These are phyloP conservation scores for Retiboletus flavoniger DNA, from an alignment of 1,284 basidiomycete species.

Conservation along the genomic window DNA sequence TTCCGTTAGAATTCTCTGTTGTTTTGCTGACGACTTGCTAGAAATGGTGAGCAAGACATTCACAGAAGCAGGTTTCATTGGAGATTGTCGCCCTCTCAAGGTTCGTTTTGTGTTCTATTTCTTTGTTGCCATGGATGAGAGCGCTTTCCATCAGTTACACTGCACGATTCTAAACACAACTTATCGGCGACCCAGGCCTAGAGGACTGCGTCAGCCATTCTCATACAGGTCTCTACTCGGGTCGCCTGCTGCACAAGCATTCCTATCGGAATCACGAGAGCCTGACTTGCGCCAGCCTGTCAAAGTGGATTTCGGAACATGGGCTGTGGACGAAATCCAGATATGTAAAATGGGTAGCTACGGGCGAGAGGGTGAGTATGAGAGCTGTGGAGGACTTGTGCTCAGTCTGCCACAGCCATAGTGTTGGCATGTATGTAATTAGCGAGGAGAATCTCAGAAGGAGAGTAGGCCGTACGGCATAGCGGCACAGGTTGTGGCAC, in stretches of 20 bases:
- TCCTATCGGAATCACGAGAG: constrained; percentile 8
- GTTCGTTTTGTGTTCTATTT: constrained; percentile 36
- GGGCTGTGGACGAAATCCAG: constrained; percentile 34
- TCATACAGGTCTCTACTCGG: constrained; percentile 47
- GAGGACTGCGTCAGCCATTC: constrained; percentile 41
- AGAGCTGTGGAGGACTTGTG: constrained; percentile 30
- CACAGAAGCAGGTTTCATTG: constrained; percentile 48
- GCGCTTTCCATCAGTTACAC: constrained; percentile 49
- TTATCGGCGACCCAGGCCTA: constrained; percentile 46
- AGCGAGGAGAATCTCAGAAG: background rate
- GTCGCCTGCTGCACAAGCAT: constrained; percentile 28
- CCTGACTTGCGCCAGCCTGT: constrained; percentile 16
- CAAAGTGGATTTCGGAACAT: constrained; percentile 29
- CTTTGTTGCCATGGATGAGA: background rate
- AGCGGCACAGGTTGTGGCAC: constrained; percentile 36
- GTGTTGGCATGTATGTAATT: constrained; percentile 5
- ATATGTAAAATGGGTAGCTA: constrained; percentile 38
- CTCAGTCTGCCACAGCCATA: constrained; percentile 11
- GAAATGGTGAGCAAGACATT: constrained; percentile 43
- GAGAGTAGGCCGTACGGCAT: constrained; percentile 20
- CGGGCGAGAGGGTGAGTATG: constrained; percentile 35
- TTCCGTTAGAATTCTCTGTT: constrained; percentile 30
- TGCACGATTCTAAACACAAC: constrained; percentile 67
- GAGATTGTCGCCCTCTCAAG: constrained; percentile 58
- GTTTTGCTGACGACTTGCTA: constrained; percentile 33